These are phyloP conservation scores for Spongispora temasekensis DNA, from an alignment of 1,284 basidiomycete species.

Conservation along the genomic window DNA sequence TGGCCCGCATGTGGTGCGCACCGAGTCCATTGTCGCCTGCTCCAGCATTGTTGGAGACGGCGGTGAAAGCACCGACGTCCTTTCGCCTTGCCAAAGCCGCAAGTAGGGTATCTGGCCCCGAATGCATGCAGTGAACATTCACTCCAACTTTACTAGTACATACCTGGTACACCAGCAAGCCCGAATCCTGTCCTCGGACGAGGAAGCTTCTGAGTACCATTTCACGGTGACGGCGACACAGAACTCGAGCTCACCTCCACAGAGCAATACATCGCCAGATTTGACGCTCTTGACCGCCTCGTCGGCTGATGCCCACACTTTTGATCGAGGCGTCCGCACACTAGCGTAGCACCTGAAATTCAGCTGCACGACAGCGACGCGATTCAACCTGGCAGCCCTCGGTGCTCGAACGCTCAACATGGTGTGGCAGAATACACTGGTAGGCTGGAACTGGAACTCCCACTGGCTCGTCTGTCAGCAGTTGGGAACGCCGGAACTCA, in stretches of 20 bases:
- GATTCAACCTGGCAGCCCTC: slow-evolving; percentile 15
- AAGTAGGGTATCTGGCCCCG: slow-evolving; percentile 74
- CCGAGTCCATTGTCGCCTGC: slow-evolving; percentile 78
- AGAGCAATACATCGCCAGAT: slow-evolving; percentile 76
- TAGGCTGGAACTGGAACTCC: no score
- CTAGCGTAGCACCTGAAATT: slow-evolving; percentile 27
- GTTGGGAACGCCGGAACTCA: slow-evolving; percentile 18
- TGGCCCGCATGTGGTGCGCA: slow-evolving; percentile 37
- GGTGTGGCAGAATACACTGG: not conserved
- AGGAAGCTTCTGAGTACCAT: slow-evolving; percentile 8
- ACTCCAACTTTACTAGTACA: not conserved
- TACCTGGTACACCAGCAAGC: slow-evolving; percentile 74
- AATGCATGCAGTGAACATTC: not conserved
- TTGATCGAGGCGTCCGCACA: slow-evolving; percentile 47
- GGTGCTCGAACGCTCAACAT: slow-evolving; percentile 24
- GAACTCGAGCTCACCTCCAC: slow-evolving; percentile 62
- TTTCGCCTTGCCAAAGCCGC: slow-evolving; percentile 74
- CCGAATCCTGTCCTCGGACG: slow-evolving; percentile 83
- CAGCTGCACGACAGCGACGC: slow-evolving; percentile 3
- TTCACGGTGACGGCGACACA: not conserved
- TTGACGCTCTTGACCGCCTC: slow-evolving; percentile 83
- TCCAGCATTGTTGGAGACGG: slow-evolving; percentile 91
- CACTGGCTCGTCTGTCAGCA: no score
- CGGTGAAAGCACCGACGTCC: slow-evolving; percentile 75
- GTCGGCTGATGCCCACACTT: slow-evolving; percentile 79